Conservation (phyloP, 305 asterid species). For the Petunia hybrid region DNA sequence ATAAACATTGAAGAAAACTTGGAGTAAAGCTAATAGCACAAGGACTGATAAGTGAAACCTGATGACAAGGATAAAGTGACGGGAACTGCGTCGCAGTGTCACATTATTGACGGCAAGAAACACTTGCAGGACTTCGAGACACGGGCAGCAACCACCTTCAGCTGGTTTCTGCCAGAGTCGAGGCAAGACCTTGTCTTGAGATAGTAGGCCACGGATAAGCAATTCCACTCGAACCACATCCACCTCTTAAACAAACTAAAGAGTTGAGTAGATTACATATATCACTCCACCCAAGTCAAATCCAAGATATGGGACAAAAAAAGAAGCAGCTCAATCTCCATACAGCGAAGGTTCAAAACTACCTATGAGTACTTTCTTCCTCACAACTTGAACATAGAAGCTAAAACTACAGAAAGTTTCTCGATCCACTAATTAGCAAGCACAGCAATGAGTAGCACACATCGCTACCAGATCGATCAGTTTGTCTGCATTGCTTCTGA, state of each 20-base stretch:
- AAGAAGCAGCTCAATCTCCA: slow-evolving; percentile 41
- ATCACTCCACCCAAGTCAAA: slow-evolving; percentile 44
- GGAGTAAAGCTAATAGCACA: neutral
- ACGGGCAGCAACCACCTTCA: slow-evolving; percentile 35
- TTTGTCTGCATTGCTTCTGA: slow-evolving; percentile 82
- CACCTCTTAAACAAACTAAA: slow-evolving; percentile 30
- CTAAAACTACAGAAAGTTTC: slow-evolving; percentile 39
- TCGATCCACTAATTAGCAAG: neutral
- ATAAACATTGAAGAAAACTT: neutral
- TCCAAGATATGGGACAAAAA: slow-evolving; percentile 47
- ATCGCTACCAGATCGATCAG: slow-evolving; percentile 44
- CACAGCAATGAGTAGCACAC: slow-evolving; percentile 24
- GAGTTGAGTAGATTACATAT: slow-evolving; percentile 46
- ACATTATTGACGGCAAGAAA: slow-evolving; percentile 32
- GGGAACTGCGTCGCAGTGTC: slow-evolving; percentile 40
- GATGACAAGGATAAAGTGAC: slow-evolving; percentile 28
- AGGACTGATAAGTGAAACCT: neutral
- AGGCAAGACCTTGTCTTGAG: slow-evolving; percentile 35
- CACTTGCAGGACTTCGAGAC: slow-evolving; percentile 33
- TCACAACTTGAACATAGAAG: slow-evolving; percentile 43
- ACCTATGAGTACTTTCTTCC: slow-evolving; percentile 47
- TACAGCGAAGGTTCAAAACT: slow-evolving; percentile 42
- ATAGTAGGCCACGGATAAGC: slow-evolving; percentile 32
- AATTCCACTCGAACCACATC: slow-evolving; percentile 35
- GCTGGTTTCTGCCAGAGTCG: slow-evolving; percentile 32